Conservation (phyloP, 2,329 filamentous ascomycete species). For the Aurifilum marmelostoma region DNA sequence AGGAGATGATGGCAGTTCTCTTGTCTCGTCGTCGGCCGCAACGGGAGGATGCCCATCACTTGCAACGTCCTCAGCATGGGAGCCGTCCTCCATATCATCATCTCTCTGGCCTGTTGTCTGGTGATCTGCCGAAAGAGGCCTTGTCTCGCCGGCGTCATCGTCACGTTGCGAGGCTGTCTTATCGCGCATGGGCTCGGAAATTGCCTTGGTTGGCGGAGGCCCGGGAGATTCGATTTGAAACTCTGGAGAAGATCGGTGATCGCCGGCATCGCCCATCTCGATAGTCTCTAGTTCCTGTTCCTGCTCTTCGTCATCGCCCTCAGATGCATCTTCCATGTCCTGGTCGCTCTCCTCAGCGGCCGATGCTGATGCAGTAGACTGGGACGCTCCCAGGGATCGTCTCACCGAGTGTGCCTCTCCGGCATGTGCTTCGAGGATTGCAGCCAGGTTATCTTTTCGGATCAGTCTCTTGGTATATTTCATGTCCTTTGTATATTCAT, state of each 20-base stretch:
- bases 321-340: conserved; percentile 2
- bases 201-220: background rate
- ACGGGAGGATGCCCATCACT: background rate
- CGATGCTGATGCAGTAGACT: conserved; percentile 15
- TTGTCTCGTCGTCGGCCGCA: background rate
- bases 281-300: background rate
- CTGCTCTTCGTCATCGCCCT: background rate
- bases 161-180: background rate
- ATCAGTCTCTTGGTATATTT: conserved; percentile 36
- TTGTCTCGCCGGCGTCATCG: background rate
- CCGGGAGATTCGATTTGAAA: conserved; percentile 17
- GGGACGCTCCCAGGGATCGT: conserved; percentile 15
- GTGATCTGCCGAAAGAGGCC: background rate
- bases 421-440: conserved; percentile 36
- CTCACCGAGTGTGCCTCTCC: conserved; percentile 31
- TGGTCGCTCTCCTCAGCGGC: conserved; percentile 14
- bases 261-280: background rate
- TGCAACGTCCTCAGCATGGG: background rate
- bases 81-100: background rate
- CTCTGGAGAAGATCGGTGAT: conserved; percentile 9
- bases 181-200: background rate
- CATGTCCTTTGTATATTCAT: conserved; percentile 37
- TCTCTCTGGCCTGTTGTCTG: background rate
- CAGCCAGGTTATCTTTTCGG: conserved; percentile 36
- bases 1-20: background rate